Evolutionary conservation across 1,139 yeast species (phyloP).

Genomic region (Pichia sp.): DNA sequence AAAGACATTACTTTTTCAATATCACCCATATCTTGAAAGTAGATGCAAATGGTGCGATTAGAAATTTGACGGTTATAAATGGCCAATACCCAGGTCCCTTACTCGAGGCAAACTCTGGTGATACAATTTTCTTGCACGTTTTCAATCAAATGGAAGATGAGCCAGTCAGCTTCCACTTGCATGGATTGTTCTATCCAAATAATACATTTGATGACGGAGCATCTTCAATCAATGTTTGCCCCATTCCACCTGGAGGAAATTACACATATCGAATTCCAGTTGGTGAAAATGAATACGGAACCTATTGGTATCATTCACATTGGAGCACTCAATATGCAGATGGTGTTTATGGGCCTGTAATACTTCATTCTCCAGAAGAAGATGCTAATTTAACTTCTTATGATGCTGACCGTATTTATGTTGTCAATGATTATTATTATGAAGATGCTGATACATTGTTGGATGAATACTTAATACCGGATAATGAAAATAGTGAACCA

Average conservation of each 20-base stretch:
- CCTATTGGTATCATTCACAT: slow-evolving; percentile 52
- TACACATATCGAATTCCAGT: slow-evolving; percentile 40
- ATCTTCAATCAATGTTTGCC: slow-evolving; percentile 40
- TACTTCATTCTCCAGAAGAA: slow-evolving; percentile 24
- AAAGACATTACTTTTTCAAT: slow-evolving; percentile 19
- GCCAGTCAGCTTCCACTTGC: slow-evolving; percentile 43
- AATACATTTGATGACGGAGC: slow-evolving; percentile 44
- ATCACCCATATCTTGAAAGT: slow-evolving; percentile 12
- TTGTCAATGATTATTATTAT: slow-evolving; percentile 23
- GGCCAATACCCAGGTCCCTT: slow-evolving; percentile 38
- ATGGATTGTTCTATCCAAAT: slow-evolving; percentile 42
- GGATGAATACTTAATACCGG: slow-evolving; percentile 17
- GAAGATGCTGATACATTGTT: slow-evolving; percentile 14
- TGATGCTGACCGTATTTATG: slow-evolving; percentile 21
- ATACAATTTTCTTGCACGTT: slow-evolving; percentile 33
- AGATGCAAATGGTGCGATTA: slow-evolving; percentile 16
- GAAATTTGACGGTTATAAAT: slow-evolving; percentile 37
- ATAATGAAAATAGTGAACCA: slow-evolving; percentile 33
- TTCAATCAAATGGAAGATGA: slow-evolving; percentile 27
- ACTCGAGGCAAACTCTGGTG: slow-evolving; percentile 37
- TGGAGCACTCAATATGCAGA: slow-evolving; percentile 46
- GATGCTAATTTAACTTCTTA: slow-evolving; percentile 31
- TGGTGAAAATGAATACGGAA: slow-evolving; percentile 38
- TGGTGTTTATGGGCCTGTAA: slow-evolving; percentile 42
- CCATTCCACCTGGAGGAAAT: slow-evolving; percentile 36